These are phyloP conservation scores for Vitellaria paradoxa DNA, from an alignment of 179 eudicot genomes.

Conservation along the genomic window DNA sequence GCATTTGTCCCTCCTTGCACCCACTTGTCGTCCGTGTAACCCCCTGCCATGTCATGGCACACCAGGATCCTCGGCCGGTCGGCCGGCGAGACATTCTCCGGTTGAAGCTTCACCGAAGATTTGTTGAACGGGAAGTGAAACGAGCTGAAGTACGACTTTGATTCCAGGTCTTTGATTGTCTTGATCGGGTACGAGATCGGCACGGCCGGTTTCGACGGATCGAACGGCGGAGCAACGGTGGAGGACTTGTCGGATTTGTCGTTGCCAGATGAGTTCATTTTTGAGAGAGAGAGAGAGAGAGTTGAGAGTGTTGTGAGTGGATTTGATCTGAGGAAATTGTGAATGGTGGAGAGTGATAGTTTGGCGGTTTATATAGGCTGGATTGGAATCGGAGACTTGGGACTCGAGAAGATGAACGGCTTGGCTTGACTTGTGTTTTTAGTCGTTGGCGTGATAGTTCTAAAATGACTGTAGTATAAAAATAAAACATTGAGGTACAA, in stretches of 20 bases:
- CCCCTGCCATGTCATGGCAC: constrained; percentile 96
- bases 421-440: no score
- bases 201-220: constrained; percentile 51
- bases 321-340: no score
- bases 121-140: constrained; percentile 80
- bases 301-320: no score
- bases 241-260: not conserved
- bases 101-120: constrained; percentile 32
- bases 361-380: no score
- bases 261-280: no score
- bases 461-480: no score
- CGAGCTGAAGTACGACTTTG: constrained; percentile 67
- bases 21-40: constrained; percentile 82
- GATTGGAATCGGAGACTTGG: no score
- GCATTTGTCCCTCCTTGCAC: constrained; percentile 72
- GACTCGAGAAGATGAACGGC: no score
- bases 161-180: constrained; percentile 69
- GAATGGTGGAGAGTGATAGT: no score
- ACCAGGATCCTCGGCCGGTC: constrained; percentile 59
- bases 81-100: constrained; percentile 28
- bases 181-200: constrained; percentile 83
- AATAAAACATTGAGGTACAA: no score
- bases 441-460: no score
- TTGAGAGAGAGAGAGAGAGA: no score
- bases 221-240: constrained; percentile 38